Evolutionary conservation across 2,329 filamentous ascomycete species (phyloP).

Genomic region (Penicillium rolfsii): DNA sequence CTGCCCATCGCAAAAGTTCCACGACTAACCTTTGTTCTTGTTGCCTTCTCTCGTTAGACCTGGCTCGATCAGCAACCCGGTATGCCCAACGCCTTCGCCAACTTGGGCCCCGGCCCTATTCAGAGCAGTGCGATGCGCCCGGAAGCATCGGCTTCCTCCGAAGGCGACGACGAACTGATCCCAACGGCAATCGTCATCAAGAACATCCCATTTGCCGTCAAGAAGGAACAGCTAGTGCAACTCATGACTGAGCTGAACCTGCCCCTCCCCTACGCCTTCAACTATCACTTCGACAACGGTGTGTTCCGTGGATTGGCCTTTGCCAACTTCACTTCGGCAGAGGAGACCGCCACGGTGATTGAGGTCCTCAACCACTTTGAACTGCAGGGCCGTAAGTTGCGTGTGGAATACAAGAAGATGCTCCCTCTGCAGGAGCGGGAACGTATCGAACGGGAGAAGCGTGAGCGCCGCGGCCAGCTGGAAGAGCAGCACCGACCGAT

Average conservation of each 20-base stretch:
- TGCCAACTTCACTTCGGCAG: constrained; percentile 94
- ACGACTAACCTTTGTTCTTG: neutral
- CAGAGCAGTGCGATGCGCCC: constrained; percentile 47
- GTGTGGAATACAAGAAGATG: constrained; percentile 99
- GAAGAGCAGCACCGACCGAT: constrained; percentile 93
- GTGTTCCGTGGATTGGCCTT: constrained; percentile 96
- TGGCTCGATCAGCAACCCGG: constrained; percentile 64
- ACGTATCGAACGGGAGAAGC: constrained; percentile 94
- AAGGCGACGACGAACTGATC: constrained; percentile 78
- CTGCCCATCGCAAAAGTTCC: neutral
- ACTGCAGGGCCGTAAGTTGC: constrained; percentile 87
- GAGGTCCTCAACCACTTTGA: constrained; percentile 95
- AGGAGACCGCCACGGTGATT: constrained; percentile 91
- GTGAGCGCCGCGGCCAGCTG: constrained; percentile 90
- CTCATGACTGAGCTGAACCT: constrained; percentile 94
- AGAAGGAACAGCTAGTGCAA: constrained; percentile 90
- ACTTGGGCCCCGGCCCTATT: constrained; percentile 48
- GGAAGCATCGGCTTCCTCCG: constrained; percentile 45
- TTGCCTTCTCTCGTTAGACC: constrained; percentile 48
- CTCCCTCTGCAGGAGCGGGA: constrained; percentile 91
- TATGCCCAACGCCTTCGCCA: constrained; percentile 52
- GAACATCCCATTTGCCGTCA: constrained; percentile 97
- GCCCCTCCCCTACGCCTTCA: constrained; percentile 96
- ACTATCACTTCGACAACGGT: constrained; percentile 98
- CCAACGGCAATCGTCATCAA: constrained; percentile 99